These are phyloP conservation scores for Cantharellus anzutake DNA, from an alignment of 768 basidiomycete genomes.

Conservation along the genomic window DNA sequence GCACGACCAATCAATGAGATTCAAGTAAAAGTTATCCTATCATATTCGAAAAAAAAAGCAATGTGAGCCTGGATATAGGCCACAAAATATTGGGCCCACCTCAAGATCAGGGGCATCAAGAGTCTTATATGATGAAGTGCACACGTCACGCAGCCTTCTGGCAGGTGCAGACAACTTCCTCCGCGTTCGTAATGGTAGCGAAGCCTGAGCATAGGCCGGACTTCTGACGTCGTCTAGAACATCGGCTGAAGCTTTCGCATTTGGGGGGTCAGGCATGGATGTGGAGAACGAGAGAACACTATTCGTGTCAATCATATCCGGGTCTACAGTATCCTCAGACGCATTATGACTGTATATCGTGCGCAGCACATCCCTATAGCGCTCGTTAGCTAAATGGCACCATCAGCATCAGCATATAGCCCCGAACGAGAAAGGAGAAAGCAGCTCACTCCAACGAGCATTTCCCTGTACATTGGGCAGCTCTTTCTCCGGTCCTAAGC, in stretches of 20 bases:
- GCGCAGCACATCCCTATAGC: not conserved
- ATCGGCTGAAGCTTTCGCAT: too few species aligned
- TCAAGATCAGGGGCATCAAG: constrained; percentile 93
- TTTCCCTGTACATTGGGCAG: too few species aligned
- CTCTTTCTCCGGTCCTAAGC: too few species aligned
- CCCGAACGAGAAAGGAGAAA: too few species aligned
- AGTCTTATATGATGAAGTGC: constrained; percentile 73
- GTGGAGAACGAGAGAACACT: not conserved
- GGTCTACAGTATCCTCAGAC: not conserved
- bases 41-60: not conserved
- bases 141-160: not conserved
- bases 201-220: not conserved
- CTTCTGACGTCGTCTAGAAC: not conserved
- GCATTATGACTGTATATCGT: not conserved
- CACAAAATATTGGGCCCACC: constrained; percentile 11
- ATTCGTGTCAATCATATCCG: not conserved
- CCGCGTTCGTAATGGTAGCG: not conserved
- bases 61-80: not conserved
- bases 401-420: too few species aligned
- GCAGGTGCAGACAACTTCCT: not conserved
- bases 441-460: too few species aligned
- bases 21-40: constrained; percentile 89
- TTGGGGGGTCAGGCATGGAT: not conserved
- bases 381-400: not conserved
- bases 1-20: constrained; percentile 91